Evolutionary conservation across 176 grass and related monocot genomes (phyloP).

Genomic region (Raddia guianensis): DNA sequence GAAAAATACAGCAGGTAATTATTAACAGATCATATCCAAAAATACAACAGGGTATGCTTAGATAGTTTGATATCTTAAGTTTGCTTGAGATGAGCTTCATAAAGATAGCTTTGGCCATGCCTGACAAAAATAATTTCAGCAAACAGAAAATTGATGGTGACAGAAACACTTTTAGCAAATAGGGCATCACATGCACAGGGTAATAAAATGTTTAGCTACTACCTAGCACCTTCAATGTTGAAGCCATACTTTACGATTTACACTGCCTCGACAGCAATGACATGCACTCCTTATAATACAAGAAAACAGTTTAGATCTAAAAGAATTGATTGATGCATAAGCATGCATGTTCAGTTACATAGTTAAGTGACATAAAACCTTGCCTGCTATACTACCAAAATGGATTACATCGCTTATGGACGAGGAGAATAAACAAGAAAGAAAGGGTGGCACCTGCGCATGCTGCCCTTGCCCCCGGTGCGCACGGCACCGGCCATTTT

Average conservation of each 20-base stretch:
- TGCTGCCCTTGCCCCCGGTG: constrained; percentile 76
- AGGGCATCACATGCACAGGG: background rate
- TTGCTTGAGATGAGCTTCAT: background rate
- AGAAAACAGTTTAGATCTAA: background rate
- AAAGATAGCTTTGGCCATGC: background rate
- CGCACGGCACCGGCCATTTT: constrained; percentile 77
- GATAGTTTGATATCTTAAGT: background rate
- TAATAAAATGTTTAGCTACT: background rate
- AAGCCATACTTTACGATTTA: background rate
- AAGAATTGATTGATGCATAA: background rate
- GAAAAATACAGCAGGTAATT: background rate
- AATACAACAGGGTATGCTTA: background rate
- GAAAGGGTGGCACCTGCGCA: constrained; percentile 51
- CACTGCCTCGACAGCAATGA: background rate
- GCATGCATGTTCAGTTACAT: background rate
- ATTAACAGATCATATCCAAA: background rate
- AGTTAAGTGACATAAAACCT: background rate
- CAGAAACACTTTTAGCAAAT: background rate
- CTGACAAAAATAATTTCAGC: background rate
- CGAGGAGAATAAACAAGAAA: background rate
- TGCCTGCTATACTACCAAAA: background rate
- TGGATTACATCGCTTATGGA: background rate
- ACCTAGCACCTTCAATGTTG: background rate
- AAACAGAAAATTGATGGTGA: background rate
- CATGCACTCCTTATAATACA: background rate